Evolutionary conservation across 208 protist species (phyloP).

Genomic region (Crithidia brevicula): DNA sequence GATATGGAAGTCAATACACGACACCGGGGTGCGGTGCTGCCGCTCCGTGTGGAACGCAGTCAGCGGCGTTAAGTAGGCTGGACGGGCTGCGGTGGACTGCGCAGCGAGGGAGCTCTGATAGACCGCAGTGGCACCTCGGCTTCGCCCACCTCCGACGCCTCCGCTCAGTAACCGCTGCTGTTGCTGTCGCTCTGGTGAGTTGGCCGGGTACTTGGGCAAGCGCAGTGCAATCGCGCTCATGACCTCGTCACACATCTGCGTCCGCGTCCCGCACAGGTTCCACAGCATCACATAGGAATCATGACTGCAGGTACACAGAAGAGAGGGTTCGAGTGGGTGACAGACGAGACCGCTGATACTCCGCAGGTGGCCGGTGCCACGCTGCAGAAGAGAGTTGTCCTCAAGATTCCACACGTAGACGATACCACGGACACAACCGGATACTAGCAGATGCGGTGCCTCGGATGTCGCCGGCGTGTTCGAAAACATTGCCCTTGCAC

Average conservation of each 20-base stretch:
- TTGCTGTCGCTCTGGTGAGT: conserved; percentile 15
- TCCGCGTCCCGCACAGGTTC: conserved; percentile 34
- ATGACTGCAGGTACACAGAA: conserved; percentile 60
- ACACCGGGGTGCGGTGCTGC: conserved; percentile 68
- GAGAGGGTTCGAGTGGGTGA: conserved; percentile 46
- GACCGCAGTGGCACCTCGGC: background rate
- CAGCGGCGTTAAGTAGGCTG: conserved; percentile 25
- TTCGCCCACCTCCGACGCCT: background rate
- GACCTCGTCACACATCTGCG: conserved; percentile 17
- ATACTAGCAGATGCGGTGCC: conserved; percentile 58
- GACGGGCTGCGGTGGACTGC: conserved; percentile 6
- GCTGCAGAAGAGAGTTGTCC: conserved; percentile 70
- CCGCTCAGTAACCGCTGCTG: conserved; percentile 11
- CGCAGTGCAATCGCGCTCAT: conserved; percentile 5
- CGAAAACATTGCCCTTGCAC: no score
- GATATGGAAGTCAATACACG: conserved; percentile 63
- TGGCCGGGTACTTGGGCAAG: conserved; percentile 31
- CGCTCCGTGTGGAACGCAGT: conserved; percentile 50
- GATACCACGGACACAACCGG: conserved; percentile 89
- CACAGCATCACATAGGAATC: conserved; percentile 77
- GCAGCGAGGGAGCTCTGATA: conserved; percentile 16
- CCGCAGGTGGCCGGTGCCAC: conserved; percentile 56
- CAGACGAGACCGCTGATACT: conserved; percentile 58
- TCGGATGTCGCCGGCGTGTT: background rate
- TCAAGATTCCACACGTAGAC: conserved; percentile 86